phyloP scores from a whole-genome alignment of 805 yeast species.

The Ogataea methanolica region DNA sequence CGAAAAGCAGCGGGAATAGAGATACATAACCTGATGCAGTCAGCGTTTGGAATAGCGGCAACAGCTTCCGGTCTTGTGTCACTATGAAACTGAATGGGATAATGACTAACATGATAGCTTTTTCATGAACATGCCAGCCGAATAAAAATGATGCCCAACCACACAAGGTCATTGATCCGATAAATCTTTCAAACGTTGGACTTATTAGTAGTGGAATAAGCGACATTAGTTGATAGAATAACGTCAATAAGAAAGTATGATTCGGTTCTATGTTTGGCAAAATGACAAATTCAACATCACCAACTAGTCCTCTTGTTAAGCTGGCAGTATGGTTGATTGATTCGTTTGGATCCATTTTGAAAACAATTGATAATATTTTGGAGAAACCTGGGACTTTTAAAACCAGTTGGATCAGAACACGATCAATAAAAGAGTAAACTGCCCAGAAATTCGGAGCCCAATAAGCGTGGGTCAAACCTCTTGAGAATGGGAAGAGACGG shows the following conservation, averaged over 20 bases:
- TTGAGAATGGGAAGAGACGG: slow-evolving; percentile 85
- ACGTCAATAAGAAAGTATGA: slow-evolving; percentile 70
- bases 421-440: slow-evolving; percentile 76
- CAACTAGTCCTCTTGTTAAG: slow-evolving; percentile 81
- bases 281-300: slow-evolving; percentile 78
- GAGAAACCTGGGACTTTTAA: slow-evolving; percentile 40
- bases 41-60: slow-evolving; percentile 66
- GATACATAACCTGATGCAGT: slow-evolving; percentile 82
- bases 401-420: slow-evolving; percentile 52
- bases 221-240: slow-evolving; percentile 80
- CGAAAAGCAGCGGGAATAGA: slow-evolving; percentile 79
- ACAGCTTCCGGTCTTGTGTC: slow-evolving; percentile 62
- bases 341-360: slow-evolving; percentile 4
- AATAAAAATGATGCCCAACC: slow-evolving; percentile 88
- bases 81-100: slow-evolving; percentile 83
- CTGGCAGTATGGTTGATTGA: slow-evolving; percentile 10
- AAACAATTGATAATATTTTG: slow-evolving; percentile 27
- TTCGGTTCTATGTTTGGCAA: slow-evolving; percentile 78
- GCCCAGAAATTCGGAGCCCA: slow-evolving; percentile 99
- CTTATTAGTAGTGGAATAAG: slow-evolving; percentile 63
- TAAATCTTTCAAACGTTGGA: slow-evolving; percentile 73
- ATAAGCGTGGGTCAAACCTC: slow-evolving; percentile 96
- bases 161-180: slow-evolving; percentile 83
- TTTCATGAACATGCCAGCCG: slow-evolving; percentile 99
- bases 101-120: slow-evolving; percentile 86